Evolutionary conservation across 2,329 filamentous ascomycete species (phyloP).

Genomic region (Cyphellophora attinorum): DNA sequence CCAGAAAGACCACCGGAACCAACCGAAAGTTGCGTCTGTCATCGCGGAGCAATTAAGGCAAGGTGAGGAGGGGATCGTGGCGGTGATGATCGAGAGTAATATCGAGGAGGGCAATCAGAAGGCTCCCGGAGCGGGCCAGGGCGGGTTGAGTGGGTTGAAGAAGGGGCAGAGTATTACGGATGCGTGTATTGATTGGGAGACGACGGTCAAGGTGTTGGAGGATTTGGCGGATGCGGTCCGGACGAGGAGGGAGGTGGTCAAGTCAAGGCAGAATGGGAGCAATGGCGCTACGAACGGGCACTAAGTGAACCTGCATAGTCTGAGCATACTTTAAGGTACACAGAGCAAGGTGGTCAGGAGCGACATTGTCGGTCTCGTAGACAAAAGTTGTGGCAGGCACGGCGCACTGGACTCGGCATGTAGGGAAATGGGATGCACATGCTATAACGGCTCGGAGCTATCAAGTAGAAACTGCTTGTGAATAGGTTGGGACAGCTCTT

Average conservation of each 20-base stretch:
- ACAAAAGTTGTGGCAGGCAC: too few species aligned
- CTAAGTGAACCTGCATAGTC: too few species aligned
- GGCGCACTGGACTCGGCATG: too few species aligned
- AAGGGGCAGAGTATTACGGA: constrained; percentile 97
- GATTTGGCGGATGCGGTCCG: constrained; percentile 77
- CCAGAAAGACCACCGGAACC: constrained; percentile 91
- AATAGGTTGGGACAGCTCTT: too few species aligned
- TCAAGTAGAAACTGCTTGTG: too few species aligned
- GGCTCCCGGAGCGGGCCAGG: constrained; percentile 70
- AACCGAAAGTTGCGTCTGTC: constrained; percentile 79
- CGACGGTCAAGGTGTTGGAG: constrained; percentile 70
- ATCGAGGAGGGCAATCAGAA: constrained; percentile 94
- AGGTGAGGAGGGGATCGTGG: constrained; percentile 83
- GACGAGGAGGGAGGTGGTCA: constrained; percentile 50
- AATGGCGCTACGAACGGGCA: constrained; percentile 11
- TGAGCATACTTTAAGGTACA: too few species aligned
- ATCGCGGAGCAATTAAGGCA: constrained; percentile 75
- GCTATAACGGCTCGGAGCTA: too few species aligned
- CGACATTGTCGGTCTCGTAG: too few species aligned
- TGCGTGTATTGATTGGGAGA: constrained; percentile 91
- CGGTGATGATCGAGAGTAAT: constrained; percentile 98
- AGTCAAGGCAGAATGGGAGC: constrained; percentile 19
- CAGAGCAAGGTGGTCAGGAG: too few species aligned
- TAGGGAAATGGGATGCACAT: too few species aligned
- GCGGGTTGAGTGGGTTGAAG: constrained; percentile 68